phyloP scores from a whole-genome alignment of 306 rosid species.

The Cicer chorassanicum region DNA sequence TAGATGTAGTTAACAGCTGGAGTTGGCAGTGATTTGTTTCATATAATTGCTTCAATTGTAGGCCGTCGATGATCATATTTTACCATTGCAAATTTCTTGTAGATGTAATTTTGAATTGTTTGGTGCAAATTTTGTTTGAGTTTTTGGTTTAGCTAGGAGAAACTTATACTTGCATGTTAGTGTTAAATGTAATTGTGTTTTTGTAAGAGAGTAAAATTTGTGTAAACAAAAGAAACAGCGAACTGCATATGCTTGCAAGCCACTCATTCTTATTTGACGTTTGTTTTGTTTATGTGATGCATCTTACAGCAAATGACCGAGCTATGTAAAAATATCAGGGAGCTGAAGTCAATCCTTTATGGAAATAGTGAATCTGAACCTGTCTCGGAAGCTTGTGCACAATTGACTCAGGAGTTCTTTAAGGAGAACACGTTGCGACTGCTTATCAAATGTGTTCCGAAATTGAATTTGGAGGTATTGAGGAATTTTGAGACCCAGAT shows the following conservation, averaged over 20 bases:
- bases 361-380: constrained; percentile 98
- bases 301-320: constrained; percentile 67
- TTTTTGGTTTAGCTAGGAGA: constrained; percentile 1
- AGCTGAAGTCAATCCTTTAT: constrained; percentile 84
- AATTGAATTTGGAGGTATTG: constrained; percentile 91
- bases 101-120: neutral
- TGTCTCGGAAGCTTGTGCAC: constrained; percentile 88
- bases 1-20: neutral
- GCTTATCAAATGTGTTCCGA: constrained; percentile 76
- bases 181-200: constrained; percentile 20
- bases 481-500: constrained; percentile 9
- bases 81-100: constrained; percentile 17
- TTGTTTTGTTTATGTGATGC: constrained; percentile 48
- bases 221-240: neutral
- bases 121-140: neutral
- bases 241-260: neutral
- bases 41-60: neutral
- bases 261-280: constrained; percentile 8
- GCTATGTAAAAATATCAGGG: constrained; percentile 77
- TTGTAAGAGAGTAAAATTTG: neutral
- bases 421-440: constrained; percentile 79
- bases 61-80: constrained; percentile 17
- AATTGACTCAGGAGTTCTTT: constrained; percentile 90
- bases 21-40: constrained; percentile 1
- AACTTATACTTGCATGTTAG: neutral